Evolutionary conservation across 352 stramenopile species (phyloP), one percentile per base, ranked within the genome.

Genomic region (Globisporangium radiosum): DNA sequence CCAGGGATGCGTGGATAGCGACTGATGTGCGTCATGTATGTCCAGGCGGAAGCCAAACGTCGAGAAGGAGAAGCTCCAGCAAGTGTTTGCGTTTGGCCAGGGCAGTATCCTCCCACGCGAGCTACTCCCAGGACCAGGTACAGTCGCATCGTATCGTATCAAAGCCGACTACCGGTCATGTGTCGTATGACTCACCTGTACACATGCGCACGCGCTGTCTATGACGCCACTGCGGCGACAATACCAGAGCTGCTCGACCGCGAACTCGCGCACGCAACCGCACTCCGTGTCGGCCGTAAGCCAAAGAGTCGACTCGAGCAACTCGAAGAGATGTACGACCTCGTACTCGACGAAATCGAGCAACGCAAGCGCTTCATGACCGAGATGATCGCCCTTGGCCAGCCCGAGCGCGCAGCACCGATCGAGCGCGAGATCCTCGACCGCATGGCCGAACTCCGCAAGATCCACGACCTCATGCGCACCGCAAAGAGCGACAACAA

Each of bases 61-160:
- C 40, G 81, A 93, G 49, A 93, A 93, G 57, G 81, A 93, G 54
- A 93, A 90, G 59, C 71, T 93, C 11, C 83, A 93, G 59, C 81
- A 93, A 50, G 59, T 78, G 6, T 91, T 93, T 47, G 82, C 81
- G 25, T 93, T 87, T 65, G 75, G 75, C 1, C 66, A 65, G 4
- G 83, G 83, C 5, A 80, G 59, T 0, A 93, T 93, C 58, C 62
- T 93, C n/a, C 83, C 83, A 5, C 66, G 70, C 0, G 75, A 91
- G 39, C 63, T 93, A 7, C 62, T 93, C 3, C 83, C 83, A n/a
- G 81, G 81, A 68, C 68, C 83, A 36, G 76, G 82, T 90, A 56
- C 37, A 33, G 25, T 33, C 25, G 25, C 25, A 33, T 3, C 25
- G 25, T 33, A 33, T 33, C 25, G 25, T 33, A 33, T 33, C 25